Evolutionary conservation across 495 filamentous ascomycete species (phyloP).

Genomic region (Penicillium taxi): DNA sequence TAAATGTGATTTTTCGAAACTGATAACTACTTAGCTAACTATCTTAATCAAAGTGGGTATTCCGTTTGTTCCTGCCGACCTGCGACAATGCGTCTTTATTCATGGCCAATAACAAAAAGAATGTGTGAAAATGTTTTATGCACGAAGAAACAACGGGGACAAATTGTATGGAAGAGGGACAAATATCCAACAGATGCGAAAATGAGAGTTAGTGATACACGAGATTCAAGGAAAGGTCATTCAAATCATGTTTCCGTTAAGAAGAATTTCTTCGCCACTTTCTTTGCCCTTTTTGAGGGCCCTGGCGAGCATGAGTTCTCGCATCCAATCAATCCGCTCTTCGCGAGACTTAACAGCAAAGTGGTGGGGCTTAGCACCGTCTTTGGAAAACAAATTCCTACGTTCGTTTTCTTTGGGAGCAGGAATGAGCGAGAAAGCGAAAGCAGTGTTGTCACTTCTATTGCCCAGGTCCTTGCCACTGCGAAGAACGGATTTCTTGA

Average conservation of each 20-base stretch:
- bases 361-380: conserved; percentile 72
- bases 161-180: too few relatives aligned
- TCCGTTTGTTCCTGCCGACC: conserved; percentile 2
- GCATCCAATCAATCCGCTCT: conserved; percentile 96
- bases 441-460: conserved; percentile 52
- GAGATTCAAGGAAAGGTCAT: not conserved
- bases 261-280: conserved; percentile 67
- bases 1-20: not conserved
- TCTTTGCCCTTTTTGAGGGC: conserved; percentile 68
- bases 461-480: conserved; percentile 40
- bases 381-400: conserved; percentile 35
- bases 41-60: not conserved
- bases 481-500: conserved; percentile 71
- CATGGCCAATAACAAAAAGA: not conserved
- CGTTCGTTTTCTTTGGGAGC: conserved; percentile 38
- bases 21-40: not conserved
- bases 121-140: too few relatives aligned
- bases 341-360: conserved; percentile 83
- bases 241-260: conserved; percentile 65
- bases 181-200: too few relatives aligned
- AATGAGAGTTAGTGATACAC: not conserved
- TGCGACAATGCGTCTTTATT: conserved; percentile 1
- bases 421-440: conserved; percentile 87
- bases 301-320: conserved; percentile 94
- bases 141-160: too few relatives aligned